These are phyloP conservation scores for Alternaria sp. DNA, from an alignment of 2,329 filamentous ascomycete species.

Conservation along the genomic window DNA sequence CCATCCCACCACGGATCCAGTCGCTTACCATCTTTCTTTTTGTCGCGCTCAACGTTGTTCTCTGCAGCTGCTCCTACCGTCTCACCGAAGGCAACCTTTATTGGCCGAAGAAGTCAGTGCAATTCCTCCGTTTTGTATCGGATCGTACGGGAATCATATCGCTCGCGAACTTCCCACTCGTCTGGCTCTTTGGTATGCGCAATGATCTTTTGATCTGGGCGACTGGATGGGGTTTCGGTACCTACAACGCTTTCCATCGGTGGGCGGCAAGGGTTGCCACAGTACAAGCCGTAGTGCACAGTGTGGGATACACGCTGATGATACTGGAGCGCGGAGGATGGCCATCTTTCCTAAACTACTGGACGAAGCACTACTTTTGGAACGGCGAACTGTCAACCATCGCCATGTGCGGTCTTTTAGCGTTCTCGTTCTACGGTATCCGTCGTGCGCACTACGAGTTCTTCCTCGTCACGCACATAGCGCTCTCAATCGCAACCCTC, in stretches of 20 bases:
- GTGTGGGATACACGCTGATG: slow-evolving; percentile 62
- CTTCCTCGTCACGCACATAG: slow-evolving; percentile 54
- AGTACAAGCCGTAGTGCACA: slow-evolving; percentile 67
- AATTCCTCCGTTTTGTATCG: slow-evolving; percentile 63
- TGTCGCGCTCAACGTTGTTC: slow-evolving; percentile 52
- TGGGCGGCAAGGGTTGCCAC: slow-evolving; percentile 69
- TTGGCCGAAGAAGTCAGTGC: slow-evolving; percentile 41
- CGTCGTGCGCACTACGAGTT: slow-evolving; percentile 56
- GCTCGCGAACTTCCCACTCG: slow-evolving; percentile 66
- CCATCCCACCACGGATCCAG: slow-evolving; percentile 57
- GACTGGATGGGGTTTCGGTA: slow-evolving; percentile 72
- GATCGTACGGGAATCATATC: slow-evolving; percentile 70
- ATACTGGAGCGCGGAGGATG: slow-evolving; percentile 49
- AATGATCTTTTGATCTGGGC: slow-evolving; percentile 71
- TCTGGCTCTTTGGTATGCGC: slow-evolving; percentile 71
- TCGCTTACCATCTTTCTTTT: slow-evolving; percentile 54
- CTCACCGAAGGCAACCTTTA: slow-evolving; percentile 57
- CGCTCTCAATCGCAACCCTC: slow-evolving; percentile 52
- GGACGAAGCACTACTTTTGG: slow-evolving; percentile 57
- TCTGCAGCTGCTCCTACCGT: slow-evolving; percentile 55
- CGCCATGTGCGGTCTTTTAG: slow-evolving; percentile 54
- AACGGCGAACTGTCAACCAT: slow-evolving; percentile 55
- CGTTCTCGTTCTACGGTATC: slow-evolving; percentile 60
- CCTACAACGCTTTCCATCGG: slow-evolving; percentile 71
- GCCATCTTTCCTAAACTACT: slow-evolving; percentile 47